These are phyloP conservation scores for Capronia epimyces DNA, from an alignment of 2,329 filamentous ascomycete genomes.

Conservation along the genomic window DNA sequence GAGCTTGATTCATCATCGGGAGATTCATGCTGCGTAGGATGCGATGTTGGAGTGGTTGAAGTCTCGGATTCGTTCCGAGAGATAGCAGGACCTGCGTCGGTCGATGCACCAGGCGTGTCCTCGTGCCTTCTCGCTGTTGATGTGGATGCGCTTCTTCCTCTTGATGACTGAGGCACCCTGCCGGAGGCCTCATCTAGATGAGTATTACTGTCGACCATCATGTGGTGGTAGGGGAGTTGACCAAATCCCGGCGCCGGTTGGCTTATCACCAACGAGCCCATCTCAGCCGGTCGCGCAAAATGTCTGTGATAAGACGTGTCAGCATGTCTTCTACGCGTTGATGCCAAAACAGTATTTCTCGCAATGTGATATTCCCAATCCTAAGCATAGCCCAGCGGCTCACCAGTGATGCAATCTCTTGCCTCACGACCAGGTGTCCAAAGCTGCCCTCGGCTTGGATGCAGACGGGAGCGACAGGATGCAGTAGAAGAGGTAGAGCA, in stretches of 20 bases:
- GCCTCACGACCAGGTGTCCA: not conserved
- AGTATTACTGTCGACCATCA: slow-evolving; percentile 53
- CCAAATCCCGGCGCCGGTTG: slow-evolving; percentile 70
- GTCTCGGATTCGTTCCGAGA: slow-evolving; percentile 9
- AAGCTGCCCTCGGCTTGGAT: not conserved
- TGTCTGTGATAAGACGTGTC: slow-evolving; percentile 20
- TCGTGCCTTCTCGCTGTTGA: slow-evolving; percentile 8
- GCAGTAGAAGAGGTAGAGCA: not conserved
- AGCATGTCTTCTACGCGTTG: slow-evolving; percentile 5
- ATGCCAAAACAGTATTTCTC: not conserved
- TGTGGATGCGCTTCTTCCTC: slow-evolving; percentile 18
- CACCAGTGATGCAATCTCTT: not conserved
- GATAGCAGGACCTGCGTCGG: slow-evolving; percentile 4
- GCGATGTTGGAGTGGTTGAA: slow-evolving; percentile 12
- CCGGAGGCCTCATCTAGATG: slow-evolving; percentile 19
- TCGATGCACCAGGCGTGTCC: not conserved
- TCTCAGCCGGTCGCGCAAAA: slow-evolving; percentile 40
- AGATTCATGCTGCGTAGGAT: slow-evolving; percentile 13
- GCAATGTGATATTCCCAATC: not conserved
- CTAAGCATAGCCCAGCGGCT: not conserved
- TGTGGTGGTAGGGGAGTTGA: slow-evolving; percentile 56
- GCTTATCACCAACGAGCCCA: slow-evolving; percentile 57
- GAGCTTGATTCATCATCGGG: slow-evolving; percentile 9
- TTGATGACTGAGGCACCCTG: slow-evolving; percentile 8
- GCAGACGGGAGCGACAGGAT: not conserved